Evolutionary conservation across 2,329 filamentous ascomycete species (phyloP).

Genomic region (Teratosphaeria destructans): DNA sequence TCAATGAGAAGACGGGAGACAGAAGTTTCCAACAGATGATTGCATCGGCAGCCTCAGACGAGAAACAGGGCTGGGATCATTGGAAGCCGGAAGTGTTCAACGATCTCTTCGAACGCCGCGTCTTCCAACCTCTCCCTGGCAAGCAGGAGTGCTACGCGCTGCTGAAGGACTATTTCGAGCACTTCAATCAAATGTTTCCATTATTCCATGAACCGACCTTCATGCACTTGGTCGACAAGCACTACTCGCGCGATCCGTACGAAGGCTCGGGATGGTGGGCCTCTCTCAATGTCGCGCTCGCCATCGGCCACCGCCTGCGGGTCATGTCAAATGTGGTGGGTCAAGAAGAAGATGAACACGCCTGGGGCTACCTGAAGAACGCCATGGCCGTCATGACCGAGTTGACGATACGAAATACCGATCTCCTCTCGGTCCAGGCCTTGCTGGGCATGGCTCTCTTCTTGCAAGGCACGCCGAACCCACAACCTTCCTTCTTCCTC

Average conservation of each 20-base stretch:
- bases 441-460: slow-evolving; percentile 88
- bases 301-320: slow-evolving; percentile 83
- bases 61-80: slow-evolving; percentile 91
- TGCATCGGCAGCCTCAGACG: slow-evolving; percentile 68
- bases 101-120: slow-evolving; percentile 75
- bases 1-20: slow-evolving; percentile 96
- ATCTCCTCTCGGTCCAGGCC: slow-evolving; percentile 88
- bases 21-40: slow-evolving; percentile 93
- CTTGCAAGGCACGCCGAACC: slow-evolving; percentile 91
- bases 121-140: slow-evolving; percentile 73
- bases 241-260: slow-evolving; percentile 87
- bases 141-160: slow-evolving; percentile 82
- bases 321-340: slow-evolving; percentile 93
- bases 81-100: slow-evolving; percentile 98
- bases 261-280: slow-evolving; percentile 98
- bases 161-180: slow-evolving; percentile 90
- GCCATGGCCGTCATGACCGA: slow-evolving; percentile 89
- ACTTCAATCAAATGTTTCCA: slow-evolving; percentile 98
- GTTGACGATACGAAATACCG: slow-evolving; percentile 89
- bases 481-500: slow-evolving; percentile 84
- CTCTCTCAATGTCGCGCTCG: slow-evolving; percentile 83
- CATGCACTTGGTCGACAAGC: slow-evolving; percentile 90
- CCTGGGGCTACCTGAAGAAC: slow-evolving; percentile 94
- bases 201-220: slow-evolving; percentile 96
- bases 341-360: slow-evolving; percentile 83